Base-by-base conservation (phyloP, 371 early-diverging fungal species). In the Entomophthora muscae region DNA sequence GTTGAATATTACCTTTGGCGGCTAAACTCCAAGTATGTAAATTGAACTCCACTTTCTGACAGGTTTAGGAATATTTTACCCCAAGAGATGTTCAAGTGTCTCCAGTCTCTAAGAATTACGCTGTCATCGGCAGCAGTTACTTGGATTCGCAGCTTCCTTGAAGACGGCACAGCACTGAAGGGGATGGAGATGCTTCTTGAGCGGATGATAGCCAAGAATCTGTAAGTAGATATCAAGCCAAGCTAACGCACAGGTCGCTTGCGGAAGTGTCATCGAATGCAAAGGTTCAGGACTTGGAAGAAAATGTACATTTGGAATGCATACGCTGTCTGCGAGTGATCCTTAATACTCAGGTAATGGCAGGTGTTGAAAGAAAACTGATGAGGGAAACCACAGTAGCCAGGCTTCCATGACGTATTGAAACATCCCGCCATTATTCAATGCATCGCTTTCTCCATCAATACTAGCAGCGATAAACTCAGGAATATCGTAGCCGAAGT, bases 71-170 rank as follows among this genome's bases (percentile, higher is more conserved):
- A 68, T 0, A 67, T 52, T 2, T 63, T 59, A 5, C 68, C 71
- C 52, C 67, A 82, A 52, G 61, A 68, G 0, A 65, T 82, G 28
- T 70, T 74, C 27, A 78, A 81, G 32, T 75, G 77, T 56, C 66
- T 84, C n/a, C 68, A 69, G 22, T 73, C 78, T 3, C 71, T 84
- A 33, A 71, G 76, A 10, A 69, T 73, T 29, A 71, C 72, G 0
- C 66, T 82, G 3, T 72, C 79, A 0, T 76, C 78, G 1, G 78
- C 74, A 13, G 75, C 75, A 32, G 55, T 78, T 17, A 71, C 78
- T 1, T 84, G 83, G 82, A 77, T 81, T 2, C 73, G 76, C 21
- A 75, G 76, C 57, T 84, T 84, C 63, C 64, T 84, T 7, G 77
- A 81, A 17, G 73, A 73, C 55, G 76, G 78, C 3, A 76, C 3